Evolutionary conservation across 2,329 filamentous ascomycete genomes (phyloP), one percentile per base, ranked within the genome.

Genomic region (Sclerotinia subarctica): DNA sequence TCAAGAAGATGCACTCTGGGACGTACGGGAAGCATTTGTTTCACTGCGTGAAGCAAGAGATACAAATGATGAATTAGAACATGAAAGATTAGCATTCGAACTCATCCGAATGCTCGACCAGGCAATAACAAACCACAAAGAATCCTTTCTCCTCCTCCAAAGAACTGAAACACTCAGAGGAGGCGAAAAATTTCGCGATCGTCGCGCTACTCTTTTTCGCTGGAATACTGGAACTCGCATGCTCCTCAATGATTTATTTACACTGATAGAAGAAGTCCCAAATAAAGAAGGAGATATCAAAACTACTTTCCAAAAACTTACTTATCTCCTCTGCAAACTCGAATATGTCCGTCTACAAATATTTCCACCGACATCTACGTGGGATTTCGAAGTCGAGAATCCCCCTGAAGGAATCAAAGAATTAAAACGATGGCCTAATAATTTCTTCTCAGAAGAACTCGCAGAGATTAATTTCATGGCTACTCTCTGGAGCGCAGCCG

Each of bases 271-370:
- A 6, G 29, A 51, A 11, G 15, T 32, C 19, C 26, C 64, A 21
- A n/a, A 35, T 2, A 5, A 5, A 42, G 5, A 29, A 42, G n/a
- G n/a, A 8, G 32, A n/a, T 15, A 0, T n/a, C 1, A 13, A 15
- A 15, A 47, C 32, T 10, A 29, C 15, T 3, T 26, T 26, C n/a
- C 2, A 29, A 2, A 15, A 44, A 5, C 35, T 54, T 10, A 42
- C 5, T 2, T 6, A 13, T 24, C 26, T 66, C 4, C 64, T 66
- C 44, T 32, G 15, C 5, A 19, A 57, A 19, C 42, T 66, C 21
- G 64, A 66, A 49, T 47, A 35, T 2, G 64, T 66, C 24, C 64
- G 64, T 1, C 29, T 66, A 5, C 44, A 66, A 15, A 49, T 66
- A 19, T 66, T 57, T 3, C 64, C 64, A 3, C 64, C 64, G 17